Conservation (phyloP, 129 eudicot genomes). For the Oenanthe sinensis region DNA sequence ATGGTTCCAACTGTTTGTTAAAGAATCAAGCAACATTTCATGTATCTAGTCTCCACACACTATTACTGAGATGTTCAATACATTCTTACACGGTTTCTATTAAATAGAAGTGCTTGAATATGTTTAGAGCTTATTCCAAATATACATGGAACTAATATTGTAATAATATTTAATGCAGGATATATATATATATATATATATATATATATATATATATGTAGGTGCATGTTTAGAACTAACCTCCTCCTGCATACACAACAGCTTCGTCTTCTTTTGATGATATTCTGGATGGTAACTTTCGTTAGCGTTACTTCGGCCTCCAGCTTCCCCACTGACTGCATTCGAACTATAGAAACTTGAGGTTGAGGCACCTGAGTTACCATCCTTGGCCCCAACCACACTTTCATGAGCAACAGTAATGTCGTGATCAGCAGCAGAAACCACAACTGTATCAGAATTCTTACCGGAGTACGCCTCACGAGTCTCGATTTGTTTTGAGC, state of each 20-base stretch:
- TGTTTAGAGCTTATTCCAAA: neutral
- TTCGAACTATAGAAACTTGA: constrained; percentile 39
- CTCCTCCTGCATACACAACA: constrained; percentile 78
- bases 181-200: neutral
- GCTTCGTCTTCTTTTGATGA: constrained; percentile 71
- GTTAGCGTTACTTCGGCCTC: constrained; percentile 21
- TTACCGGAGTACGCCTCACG: constrained; percentile 25
- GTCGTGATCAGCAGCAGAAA: constrained; percentile 12
- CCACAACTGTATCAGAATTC: constrained; percentile 17
- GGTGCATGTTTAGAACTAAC: constrained; percentile 24
- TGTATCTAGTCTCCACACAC: neutral
- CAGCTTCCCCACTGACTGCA: constrained; percentile 27
- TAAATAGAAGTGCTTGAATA: neutral
- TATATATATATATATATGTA: neutral
- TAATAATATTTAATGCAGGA: neutral
- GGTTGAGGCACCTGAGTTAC: constrained; percentile 39
- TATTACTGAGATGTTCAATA: neutral
- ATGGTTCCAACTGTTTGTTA: neutral
- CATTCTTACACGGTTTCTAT: too few relatives aligned
- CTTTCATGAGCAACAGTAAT: constrained; percentile 15
- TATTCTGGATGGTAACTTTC: constrained; percentile 52
- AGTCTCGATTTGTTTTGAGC: constrained; percentile 21
- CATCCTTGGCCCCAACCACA: constrained; percentile 14
- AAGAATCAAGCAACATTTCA: neutral
- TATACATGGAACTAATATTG: neutral